Evolutionary conservation across 2,329 filamentous ascomycete species (phyloP), one percentile per base, ranked within the genome.

Genomic region (Decorospora gaudefroyi): DNA sequence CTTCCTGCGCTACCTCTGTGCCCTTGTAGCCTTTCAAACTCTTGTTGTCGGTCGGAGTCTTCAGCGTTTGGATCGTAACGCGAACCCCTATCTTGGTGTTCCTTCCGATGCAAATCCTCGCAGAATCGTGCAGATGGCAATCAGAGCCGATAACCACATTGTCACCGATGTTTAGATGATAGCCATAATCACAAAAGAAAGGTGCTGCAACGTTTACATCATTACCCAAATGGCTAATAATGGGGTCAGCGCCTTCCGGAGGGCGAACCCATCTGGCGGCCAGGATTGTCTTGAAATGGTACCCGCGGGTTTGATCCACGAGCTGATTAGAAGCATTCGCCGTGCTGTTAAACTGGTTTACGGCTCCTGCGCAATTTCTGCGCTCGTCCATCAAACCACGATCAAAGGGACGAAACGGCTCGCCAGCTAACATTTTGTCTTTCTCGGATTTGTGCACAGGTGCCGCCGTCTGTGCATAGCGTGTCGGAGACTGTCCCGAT

Each of bases 131-230:
- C 63, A 97, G 86, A 17, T 84, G 85, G 70, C 91, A 96, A 61
- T 89, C 87, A 42, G 88, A 81, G 12, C 87, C 88, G 55, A 99
- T 87, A 42, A 85, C 81, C 2, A 95, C 89, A 53, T 93, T 85
- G 57, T 91, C 86, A 9, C 88, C 91, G 55, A 99, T 87, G 33
- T 81, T 81, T 59, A 97, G 87, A 68, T 99, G 97, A 74, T 96
- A 97, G 0, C 93, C 93, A 63, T 96, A 96, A 62, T 96, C 90
- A 67, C 92, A 96, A 32, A 80, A 85, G 69, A 99, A 97, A 0
- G 92, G 92, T 2, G 88, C 84, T 62, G 96, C 90, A 17, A 99
- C 87, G 28, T 85, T 78, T 4, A 88, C 86, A 42, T 86, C 83
- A 11, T 84, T 80, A n/a, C 89, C 89, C 4, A 93, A 80, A 16